Evolutionary conservation across 768 basidiomycete genomes (phyloP), one percentile per base, ranked within the genome.

Genomic region (Russula lepida): DNA sequence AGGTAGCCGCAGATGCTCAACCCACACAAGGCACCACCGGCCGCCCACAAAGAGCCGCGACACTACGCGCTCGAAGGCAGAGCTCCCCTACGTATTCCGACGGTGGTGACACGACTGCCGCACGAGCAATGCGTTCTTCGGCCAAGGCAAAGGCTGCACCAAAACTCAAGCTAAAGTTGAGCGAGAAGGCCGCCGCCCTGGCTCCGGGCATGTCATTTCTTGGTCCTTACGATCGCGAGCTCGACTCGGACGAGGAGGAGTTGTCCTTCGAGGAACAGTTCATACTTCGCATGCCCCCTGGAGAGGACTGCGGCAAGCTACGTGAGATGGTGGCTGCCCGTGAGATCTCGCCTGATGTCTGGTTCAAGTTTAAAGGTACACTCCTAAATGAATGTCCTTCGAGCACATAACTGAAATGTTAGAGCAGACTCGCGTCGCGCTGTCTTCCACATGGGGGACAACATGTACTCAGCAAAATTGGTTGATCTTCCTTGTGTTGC

Each of bases 351-450:
- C 85, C 86, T 67, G 95, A 95, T 67, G 84, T 74, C 13, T 98
- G 93, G 90, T 95, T 99, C 81, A 97, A 95, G 75, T 98, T 99
- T 72, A 92, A 97, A 76, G 94, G 94, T 92, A 68, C 30, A 67
- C 23, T n/a, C 15, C 21, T 56, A 21, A 17, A 3, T 28, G 21
- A 6, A 54, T 23, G 46, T 21, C 39, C 27, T 23, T 35, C 17
- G 3, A 28, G 17, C 44, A 4, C 35, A 35, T 43, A 13, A 48
- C 44, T 58, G 25, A 58, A 55, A 4, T 21, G 19, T 61, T 15
- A 12, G 39, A 37, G 13, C 63, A 97, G 97, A 99, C 71, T 90
- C 93, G 58, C 83, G 97, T 50, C 77, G 95, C 62, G 97, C 90
- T 11, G 79, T 89, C 37, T 93, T 99, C 71, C 92, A 94, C 72